Percentiles rank a stretch among this genome's conserved stretches.
These are phyloP conservation scores for Lentinula edodes DNA, from an alignment of 768 basidiomycete species.

Conservation along the genomic window DNA sequence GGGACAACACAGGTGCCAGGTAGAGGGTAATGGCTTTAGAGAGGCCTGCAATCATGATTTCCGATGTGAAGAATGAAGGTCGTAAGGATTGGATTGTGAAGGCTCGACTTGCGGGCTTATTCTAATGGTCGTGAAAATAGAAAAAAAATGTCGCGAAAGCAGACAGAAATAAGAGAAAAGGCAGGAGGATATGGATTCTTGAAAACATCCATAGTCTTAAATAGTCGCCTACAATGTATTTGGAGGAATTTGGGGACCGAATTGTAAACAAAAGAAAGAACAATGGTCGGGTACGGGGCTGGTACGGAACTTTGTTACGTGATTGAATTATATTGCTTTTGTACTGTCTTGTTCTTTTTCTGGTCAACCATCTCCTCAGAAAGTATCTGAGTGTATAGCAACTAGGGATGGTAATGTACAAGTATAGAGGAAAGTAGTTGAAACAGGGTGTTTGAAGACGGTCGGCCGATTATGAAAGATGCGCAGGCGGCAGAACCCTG, in stretches of 20 bases:
- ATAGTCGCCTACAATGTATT: background rate
- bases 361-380: background rate
- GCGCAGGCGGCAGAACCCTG: too few species aligned
- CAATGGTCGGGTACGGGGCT: background rate
- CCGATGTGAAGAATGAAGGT: conserved; percentile 8
- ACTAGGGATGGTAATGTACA: background rate
- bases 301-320: conserved; percentile 1
- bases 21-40: conserved; percentile 66
- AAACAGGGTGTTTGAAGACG: background rate
- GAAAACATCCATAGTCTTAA: background rate
- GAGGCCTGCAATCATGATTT: conserved; percentile 63
- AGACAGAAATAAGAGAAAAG: conserved; percentile 1
- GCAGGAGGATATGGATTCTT: background rate
- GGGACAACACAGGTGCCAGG: conserved; percentile 58
- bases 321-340: background rate
- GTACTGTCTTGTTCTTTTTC: background rate
- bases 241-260: background rate
- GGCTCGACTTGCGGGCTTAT: conserved; percentile 23
- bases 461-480: too few species aligned
- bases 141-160: conserved; percentile 9
- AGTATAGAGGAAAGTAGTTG: background rate
- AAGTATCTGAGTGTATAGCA: background rate
- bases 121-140: conserved; percentile 9
- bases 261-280: conserved; percentile 5
- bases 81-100: conserved; percentile 7